Percentiles rank a stretch among this genome's conserved stretches.
phyloP scores from a whole-genome alignment of 2,329 filamentous ascomycete genomes.

The Penicillium sp. region DNA sequence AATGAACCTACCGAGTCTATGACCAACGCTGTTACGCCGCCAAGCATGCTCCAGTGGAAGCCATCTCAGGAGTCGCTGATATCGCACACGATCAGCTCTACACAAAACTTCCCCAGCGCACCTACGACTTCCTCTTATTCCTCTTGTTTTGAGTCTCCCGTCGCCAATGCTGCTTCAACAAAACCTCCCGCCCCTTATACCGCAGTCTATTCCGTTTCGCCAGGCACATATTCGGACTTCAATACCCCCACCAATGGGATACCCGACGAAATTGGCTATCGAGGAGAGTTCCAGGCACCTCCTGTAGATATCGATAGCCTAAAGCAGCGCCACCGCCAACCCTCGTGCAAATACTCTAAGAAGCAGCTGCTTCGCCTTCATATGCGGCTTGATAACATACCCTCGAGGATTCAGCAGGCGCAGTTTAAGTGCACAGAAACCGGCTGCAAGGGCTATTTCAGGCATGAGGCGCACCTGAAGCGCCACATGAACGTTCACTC shows the following conservation, averaged over 20 bases:
- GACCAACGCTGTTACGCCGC: slow-evolving; percentile 38
- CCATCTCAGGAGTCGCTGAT: slow-evolving; percentile 34
- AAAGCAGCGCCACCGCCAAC: slow-evolving; percentile 33
- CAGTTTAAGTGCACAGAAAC: slow-evolving; percentile 46
- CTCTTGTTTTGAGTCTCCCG: slow-evolving; percentile 41
- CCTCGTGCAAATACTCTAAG: slow-evolving; percentile 39
- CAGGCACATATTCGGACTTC: slow-evolving; percentile 36
- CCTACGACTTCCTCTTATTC: slow-evolving; percentile 41
- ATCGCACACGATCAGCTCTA: slow-evolving; percentile 39
- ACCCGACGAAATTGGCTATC: too few species aligned
- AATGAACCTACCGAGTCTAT: slow-evolving; percentile 36
- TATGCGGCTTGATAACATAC: slow-evolving; percentile 39
- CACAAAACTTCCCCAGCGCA: slow-evolving; percentile 32
- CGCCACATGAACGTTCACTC: slow-evolving; percentile 52
- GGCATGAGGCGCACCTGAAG: slow-evolving; percentile 54
- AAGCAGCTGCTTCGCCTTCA: slow-evolving; percentile 31
- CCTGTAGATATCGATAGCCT: slow-evolving; percentile 35
- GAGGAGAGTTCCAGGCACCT: slow-evolving; percentile 39
- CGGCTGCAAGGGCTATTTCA: slow-evolving; percentile 50
- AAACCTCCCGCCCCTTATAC: slow-evolving; percentile 41
- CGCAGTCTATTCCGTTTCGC: slow-evolving; percentile 36
- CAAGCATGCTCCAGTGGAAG: slow-evolving; percentile 42
- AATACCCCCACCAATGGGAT: slow-evolving; percentile 40
- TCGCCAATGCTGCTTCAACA: slow-evolving; percentile 35
- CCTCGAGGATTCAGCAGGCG: slow-evolving; percentile 43